Base-by-base conservation (phyloP, 1,139 yeast genomes). In the Lodderomyces orthopsilosis region DNA sequence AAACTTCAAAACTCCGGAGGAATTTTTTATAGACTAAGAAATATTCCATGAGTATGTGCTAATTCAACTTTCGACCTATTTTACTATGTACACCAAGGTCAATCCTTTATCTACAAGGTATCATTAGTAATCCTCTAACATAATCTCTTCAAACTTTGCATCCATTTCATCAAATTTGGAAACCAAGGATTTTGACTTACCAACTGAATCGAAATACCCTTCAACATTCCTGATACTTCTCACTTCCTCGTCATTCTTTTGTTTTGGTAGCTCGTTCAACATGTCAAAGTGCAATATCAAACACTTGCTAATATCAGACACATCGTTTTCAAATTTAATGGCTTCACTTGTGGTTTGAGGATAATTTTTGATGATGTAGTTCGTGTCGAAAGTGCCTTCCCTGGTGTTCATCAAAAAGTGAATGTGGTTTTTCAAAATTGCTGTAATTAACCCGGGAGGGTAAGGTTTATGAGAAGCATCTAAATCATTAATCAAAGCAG, bases 1-100 rank as follows among this genome's bases (percentile, higher is more conserved):
- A 2, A 52, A 55, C 32, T 90, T 88, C 57, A 65, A 65, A 44
- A 68, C 80, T 0, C 97, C 98, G 0, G 97, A 91, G 56, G 81
- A 83, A 45, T 71, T 68, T 37, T 65, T 65, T 44, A 13, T n/a
- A 6, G 32, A 27, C 6, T 7, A 12, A 7, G 12, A 10, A 4
- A 4, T 6, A 22, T 22, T 22, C 24, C n/a, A n/a, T n/a, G n/a
- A n/a, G n/a, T n/a, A n/a, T n/a, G n/a, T n/a, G n/a, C n/a, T n/a
- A n/a, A 8, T 24, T 8, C 10, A 27, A 27, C 10, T 27, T 5
- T 13, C 17, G 32, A 5, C 17, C 15, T 8, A 12, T 10, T 8
- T 27, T 27, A 27, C 15, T 27, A 27, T 27, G 15, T 27, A 27
- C 32, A 27, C 4, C 10, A n/a, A 13, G 17, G 35, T 13, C 32